phyloP scores from a whole-genome alignment of 176 grass and related monocot species.

The Alloteropsis semialata region DNA sequence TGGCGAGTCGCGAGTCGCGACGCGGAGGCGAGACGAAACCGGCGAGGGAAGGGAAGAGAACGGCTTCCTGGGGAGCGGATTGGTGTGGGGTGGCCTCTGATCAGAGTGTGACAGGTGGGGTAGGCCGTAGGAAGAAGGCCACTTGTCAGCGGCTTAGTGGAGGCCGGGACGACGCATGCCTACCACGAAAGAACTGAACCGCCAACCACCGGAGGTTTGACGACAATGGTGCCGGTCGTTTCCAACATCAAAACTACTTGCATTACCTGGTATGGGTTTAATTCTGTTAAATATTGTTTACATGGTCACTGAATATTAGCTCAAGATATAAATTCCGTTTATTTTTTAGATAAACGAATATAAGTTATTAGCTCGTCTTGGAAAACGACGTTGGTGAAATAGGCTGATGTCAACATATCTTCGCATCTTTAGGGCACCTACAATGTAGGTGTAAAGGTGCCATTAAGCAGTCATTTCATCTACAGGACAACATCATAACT shows the following conservation, averaged over 20 bases:
- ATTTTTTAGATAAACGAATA: too few relatives aligned
- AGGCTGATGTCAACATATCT: too few relatives aligned
- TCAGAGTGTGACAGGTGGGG: conserved; percentile 37
- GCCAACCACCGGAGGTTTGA: not conserved
- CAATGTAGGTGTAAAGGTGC: too few relatives aligned
- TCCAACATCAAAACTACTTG: not conserved
- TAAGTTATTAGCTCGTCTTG: too few relatives aligned
- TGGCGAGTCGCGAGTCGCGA: conserved; percentile 4
- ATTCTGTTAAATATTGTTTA: too few relatives aligned
- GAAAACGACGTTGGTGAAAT: too few relatives aligned
- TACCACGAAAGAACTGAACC: not conserved
- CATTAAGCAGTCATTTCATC: too few relatives aligned
- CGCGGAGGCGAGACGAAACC: not conserved
- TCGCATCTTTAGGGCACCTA: too few relatives aligned
- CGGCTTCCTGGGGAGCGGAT: not conserved
- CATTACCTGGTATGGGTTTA: too few relatives aligned
- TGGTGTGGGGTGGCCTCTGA: not conserved
- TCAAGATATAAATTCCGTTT: too few relatives aligned
- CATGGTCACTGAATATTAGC: too few relatives aligned
- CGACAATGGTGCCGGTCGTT: not conserved
- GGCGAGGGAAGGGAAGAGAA: not conserved
- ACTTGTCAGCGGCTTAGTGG: not conserved
- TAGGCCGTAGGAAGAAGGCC: not conserved
- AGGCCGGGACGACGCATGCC: not conserved
- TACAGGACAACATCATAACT: too few relatives aligned